Evolutionary conservation across 257 asterid species (phyloP), one percentile per base, ranked within the genome.

Genomic region (Misopates orontium): DNA sequence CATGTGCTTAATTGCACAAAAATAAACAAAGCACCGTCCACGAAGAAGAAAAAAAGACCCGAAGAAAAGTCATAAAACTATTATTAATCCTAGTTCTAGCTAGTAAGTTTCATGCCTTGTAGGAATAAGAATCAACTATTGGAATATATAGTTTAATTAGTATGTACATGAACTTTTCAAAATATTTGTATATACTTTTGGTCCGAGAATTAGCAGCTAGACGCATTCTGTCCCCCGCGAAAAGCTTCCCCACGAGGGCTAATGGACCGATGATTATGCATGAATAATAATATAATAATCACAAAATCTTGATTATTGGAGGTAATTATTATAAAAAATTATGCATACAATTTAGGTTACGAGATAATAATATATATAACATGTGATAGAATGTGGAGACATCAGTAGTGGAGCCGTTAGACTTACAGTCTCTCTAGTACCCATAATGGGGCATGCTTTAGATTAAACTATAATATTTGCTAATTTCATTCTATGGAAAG

Each of bases 331-430:
- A 3, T 32, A 31, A 32, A 8, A 17, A 6, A 2, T 22, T 15
- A 42, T 3, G 36, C n/a, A 28, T 28, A 7, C 7, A 28, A 28
- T 7, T 28, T 28, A 28, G 36, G 36, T 28, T 28, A 28, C 36
- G 7, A 28, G 3, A 28, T 28, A 7, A 28, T 28, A 28, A 28
- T 2, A 2, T 28, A 28, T 8, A 21, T 55, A 8, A 19, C 62
- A 48, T 66, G 67, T 60, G 70, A 36, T 64, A 9, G 17, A 59
- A 32, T 11, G 68, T 53, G 75, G 45, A 19, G 48, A 59, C 22
- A 59, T 18, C 59, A 19, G 19, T 73, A 52, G 62, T 65, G 73
- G 78, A 41, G 73, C 62, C 41, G 82, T 65, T 73, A 23, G 56
- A 50, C 41, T 12, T 44, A 53, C 56, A 31, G 36, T 67, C 50